A percentile compares a stretch with the other conserved stretches of the same genome.
Conservation (phyloP, 805 yeast genomes). For the Saccharomyces mikatae region DNA sequence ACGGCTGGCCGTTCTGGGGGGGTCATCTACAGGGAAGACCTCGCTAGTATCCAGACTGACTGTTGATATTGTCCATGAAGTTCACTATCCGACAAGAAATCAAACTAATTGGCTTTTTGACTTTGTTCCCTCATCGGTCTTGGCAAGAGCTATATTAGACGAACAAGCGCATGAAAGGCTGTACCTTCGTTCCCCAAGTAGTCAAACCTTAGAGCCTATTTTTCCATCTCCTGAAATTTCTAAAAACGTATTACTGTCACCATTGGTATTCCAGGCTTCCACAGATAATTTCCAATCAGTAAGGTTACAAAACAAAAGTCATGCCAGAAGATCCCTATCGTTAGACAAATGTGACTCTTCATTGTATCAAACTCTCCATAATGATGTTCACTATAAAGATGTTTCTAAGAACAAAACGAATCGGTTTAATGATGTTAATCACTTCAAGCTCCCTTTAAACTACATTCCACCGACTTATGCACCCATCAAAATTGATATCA, state of each 20-base stretch:
- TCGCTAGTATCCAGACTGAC: constrained; percentile 44
- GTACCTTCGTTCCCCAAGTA: constrained; percentile 28
- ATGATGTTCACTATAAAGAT: background rate
- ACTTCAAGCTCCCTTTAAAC: constrained; percentile 13
- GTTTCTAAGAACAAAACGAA: background rate
- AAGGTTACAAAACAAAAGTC: constrained; percentile 9
- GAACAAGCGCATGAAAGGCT: constrained; percentile 38
- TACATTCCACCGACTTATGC: constrained; percentile 45
- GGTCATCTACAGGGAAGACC: constrained; percentile 52
- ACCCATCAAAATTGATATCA: constrained; percentile 58
- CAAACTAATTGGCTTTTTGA: constrained; percentile 53
- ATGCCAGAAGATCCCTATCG: background rate
- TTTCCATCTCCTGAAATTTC: constrained; percentile 27
- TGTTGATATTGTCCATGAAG: constrained; percentile 47
- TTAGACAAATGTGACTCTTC: background rate
- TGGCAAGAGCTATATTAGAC: constrained; percentile 40
- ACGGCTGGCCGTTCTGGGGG: constrained; percentile 55
- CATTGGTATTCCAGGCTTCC: constrained; percentile 33
- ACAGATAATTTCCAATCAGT: constrained; percentile 17
- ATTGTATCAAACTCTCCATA: background rate
- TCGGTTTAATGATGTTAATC: background rate
- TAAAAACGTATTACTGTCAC: constrained; percentile 30
- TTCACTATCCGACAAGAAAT: constrained; percentile 65
- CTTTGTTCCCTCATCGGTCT: constrained; percentile 37
- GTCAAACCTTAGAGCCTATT: constrained; percentile 22